A percentile compares a stretch with the other conserved stretches of the same genome.
Evolutionary conservation across 371 early-diverging fungal species (phyloP).

Genomic region (Cokeromyces recurvatus): DNA sequence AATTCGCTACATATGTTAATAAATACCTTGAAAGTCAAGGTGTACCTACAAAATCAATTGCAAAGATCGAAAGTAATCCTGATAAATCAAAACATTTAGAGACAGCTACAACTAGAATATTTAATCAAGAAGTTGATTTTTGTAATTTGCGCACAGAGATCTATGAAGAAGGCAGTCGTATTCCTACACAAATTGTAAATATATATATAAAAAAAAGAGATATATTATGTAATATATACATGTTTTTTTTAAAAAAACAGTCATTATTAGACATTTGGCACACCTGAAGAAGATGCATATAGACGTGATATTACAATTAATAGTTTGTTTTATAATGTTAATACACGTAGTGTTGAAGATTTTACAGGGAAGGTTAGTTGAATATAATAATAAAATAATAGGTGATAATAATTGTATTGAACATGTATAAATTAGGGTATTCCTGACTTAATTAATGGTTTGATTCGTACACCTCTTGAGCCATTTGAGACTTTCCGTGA

Average conservation of each 20-base stretch:
- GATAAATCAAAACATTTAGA: slow-evolving; percentile 98
- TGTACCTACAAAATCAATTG: slow-evolving; percentile 51
- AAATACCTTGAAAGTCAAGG: slow-evolving; percentile 56
- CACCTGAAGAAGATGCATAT: slow-evolving; percentile 94
- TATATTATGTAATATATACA: too few species aligned
- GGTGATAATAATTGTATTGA: neutral
- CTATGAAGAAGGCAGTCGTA: slow-evolving; percentile 82
- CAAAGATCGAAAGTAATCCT: slow-evolving; percentile 91
- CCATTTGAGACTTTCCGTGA: slow-evolving; percentile 93
- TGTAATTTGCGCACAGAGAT: slow-evolving; percentile 93
- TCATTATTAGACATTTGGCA: slow-evolving; percentile 79
- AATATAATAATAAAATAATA: neutral
- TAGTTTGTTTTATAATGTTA: slow-evolving; percentile 97
- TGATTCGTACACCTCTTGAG: slow-evolving; percentile 92
- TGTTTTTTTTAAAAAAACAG: too few species aligned
- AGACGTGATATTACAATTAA: slow-evolving; percentile 99
- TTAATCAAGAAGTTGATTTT: slow-evolving; percentile 90
- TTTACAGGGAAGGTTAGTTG: slow-evolving; percentile 64
- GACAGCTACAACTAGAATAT: slow-evolving; percentile 89
- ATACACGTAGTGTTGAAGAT: slow-evolving; percentile 88
- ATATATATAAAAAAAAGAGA: too few species aligned
- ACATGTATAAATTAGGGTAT: slow-evolving; percentile 56
- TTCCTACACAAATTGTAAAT: slow-evolving; percentile 71
- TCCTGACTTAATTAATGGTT: slow-evolving; percentile 62
- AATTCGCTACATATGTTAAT: slow-evolving; percentile 85